Evolutionary conservation across 1,284 basidiomycete genomes (phyloP).

Genomic region (Phellinidium pouzarii): DNA sequence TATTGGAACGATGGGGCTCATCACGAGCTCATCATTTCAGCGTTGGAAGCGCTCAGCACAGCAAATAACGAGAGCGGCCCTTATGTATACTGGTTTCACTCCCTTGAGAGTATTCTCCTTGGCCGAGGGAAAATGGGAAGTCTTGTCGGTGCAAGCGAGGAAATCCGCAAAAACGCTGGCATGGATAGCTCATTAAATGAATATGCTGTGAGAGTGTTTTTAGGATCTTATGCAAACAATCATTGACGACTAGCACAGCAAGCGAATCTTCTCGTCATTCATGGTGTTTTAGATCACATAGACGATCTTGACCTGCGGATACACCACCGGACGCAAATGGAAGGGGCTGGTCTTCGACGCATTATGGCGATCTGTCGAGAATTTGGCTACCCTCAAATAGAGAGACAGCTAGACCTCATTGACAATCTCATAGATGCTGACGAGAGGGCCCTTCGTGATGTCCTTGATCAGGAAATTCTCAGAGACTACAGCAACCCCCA

Average conservation of each 20-base stretch:
- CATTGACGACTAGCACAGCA: constrained; percentile 35
- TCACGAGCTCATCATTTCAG: constrained; percentile 51
- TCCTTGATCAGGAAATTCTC: constrained; percentile 72
- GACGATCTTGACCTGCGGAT: constrained; percentile 80
- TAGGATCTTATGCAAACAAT: constrained; percentile 9
- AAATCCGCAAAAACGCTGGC: constrained; percentile 65
- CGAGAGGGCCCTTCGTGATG: constrained; percentile 70
- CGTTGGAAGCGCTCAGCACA: constrained; percentile 59
- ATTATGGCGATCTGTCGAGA: constrained; percentile 69
- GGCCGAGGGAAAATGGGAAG: constrained; percentile 95
- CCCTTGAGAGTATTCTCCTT: constrained; percentile 70
- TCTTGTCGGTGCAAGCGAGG: constrained; percentile 88
- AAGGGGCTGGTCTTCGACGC: constrained; percentile 72
- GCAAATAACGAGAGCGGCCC: constrained; percentile 55
- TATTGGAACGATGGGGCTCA: constrained; percentile 52
- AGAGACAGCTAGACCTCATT: constrained; percentile 64
- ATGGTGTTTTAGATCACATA: constrained; percentile 52
- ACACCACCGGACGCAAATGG: constrained; percentile 85
- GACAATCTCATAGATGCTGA: constrained; percentile 72
- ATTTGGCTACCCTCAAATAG: constrained; percentile 62
- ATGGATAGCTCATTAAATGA: constrained; percentile 69
- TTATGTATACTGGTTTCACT: constrained; percentile 90
- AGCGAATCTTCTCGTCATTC: constrained; percentile 65
- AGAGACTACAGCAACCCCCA: constrained; percentile 75
- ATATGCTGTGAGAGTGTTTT: constrained; percentile 61